Evolutionary conservation across 331 rosid genomes (phyloP).

Genomic region (Acacia pycnantha): DNA sequence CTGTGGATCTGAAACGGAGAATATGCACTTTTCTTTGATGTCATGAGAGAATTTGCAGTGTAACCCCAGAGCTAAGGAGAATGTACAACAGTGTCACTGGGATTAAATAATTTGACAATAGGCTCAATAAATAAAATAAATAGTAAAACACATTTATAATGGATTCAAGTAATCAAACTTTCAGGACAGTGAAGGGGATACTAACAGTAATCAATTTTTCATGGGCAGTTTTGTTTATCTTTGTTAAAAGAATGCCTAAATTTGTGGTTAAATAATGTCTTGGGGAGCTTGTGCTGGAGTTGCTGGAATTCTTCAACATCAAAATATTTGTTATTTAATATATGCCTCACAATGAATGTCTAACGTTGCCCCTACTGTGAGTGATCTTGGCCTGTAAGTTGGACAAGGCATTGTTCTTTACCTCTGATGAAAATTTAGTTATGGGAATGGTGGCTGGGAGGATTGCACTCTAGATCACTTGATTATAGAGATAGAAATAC

Average conservation of each 20-base stretch:
- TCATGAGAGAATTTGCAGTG: no score
- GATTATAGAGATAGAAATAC: not conserved
- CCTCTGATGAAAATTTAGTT: not conserved
- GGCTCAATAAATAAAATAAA: not conserved
- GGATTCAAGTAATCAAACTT: not conserved
- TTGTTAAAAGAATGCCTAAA: slow-evolving; percentile 13
- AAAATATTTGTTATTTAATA: not conserved
- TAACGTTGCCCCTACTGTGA: not conserved
- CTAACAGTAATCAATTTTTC: not conserved
- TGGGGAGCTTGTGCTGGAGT: not conserved
- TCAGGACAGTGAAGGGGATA: not conserved
- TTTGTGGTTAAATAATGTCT: not conserved
- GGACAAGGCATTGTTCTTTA: not conserved
- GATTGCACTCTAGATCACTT: slow-evolving; percentile 1
- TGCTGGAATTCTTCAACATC: not conserved
- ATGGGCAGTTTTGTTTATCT: not conserved
- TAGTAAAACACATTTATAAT: not conserved
- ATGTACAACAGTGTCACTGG: not conserved
- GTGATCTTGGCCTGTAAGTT: not conserved
- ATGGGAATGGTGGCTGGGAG: not conserved
- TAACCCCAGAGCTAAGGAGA: not conserved
- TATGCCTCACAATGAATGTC: not conserved
- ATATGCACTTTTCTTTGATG: not conserved
- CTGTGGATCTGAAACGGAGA: not conserved
- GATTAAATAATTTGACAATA: not conserved